Evolutionary conservation across 306 rosid genomes (phyloP).

Genomic region (Quercus glauca): DNA sequence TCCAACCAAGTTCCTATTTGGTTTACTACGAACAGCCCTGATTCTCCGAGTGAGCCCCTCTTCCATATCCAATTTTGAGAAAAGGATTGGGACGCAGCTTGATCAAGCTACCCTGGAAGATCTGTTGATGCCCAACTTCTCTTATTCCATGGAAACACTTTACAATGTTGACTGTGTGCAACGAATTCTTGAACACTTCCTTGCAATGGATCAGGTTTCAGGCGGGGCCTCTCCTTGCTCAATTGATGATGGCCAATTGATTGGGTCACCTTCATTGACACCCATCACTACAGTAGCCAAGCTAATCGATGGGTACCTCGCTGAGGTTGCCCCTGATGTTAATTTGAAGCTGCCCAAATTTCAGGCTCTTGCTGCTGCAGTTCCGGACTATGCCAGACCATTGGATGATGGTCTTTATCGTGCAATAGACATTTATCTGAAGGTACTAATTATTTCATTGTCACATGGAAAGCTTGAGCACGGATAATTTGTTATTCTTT

Average conservation of each 20-base stretch:
- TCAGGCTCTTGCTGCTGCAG: slow-evolving; percentile 90
- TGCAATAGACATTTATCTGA: slow-evolving; percentile 86
- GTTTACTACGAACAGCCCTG: slow-evolving; percentile 90
- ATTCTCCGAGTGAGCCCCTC: slow-evolving; percentile 67
- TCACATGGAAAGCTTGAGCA: not conserved
- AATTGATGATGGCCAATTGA: slow-evolving; percentile 74
- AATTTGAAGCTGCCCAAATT: slow-evolving; percentile 87
- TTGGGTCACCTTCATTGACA: slow-evolving; percentile 89
- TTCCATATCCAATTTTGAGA: slow-evolving; percentile 80
- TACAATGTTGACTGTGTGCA: slow-evolving; percentile 95
- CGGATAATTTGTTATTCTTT: not conserved
- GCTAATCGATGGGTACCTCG: slow-evolving; percentile 93
- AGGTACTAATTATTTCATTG: slow-evolving; percentile 47
- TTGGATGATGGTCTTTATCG: slow-evolving; percentile 98
- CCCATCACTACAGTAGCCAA: slow-evolving; percentile 95
- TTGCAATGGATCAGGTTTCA: slow-evolving; percentile 68
- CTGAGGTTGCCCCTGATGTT: slow-evolving; percentile 98
- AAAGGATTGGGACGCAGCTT: slow-evolving; percentile 83
- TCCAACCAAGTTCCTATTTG: slow-evolving; percentile 72
- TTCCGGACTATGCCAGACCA: slow-evolving; percentile 95
- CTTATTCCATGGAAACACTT: slow-evolving; percentile 92
- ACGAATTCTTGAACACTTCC: slow-evolving; percentile 85
- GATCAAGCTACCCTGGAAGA: slow-evolving; percentile 95
- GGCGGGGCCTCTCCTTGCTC: slow-evolving; percentile 84
- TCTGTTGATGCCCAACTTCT: slow-evolving; percentile 93